Percentiles rank a stretch among this genome's conserved stretches.
phyloP scores from a whole-genome alignment of 768 basidiomycete genomes.

The Boletus speciosus region DNA sequence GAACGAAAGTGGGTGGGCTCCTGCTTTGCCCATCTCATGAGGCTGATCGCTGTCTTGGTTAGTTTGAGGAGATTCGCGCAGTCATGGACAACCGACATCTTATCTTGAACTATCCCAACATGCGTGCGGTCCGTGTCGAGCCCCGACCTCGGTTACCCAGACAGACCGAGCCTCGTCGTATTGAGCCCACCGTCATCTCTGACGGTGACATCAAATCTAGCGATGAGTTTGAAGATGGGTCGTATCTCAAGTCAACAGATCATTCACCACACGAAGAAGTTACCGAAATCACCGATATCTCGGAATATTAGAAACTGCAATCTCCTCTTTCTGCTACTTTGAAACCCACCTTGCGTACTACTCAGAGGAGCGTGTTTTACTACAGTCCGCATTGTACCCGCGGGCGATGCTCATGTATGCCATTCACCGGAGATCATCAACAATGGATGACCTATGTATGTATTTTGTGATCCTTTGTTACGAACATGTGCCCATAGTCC shows the following conservation, averaged over 20 bases:
- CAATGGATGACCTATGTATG: conserved; percentile 2
- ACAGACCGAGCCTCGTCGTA: conserved; percentile 29
- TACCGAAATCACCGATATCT: conserved; percentile 28
- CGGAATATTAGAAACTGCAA: conserved; percentile 28
- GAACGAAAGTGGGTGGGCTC: conserved; percentile 52
- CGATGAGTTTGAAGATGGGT: conserved; percentile 25
- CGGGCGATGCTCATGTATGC: conserved; percentile 23
- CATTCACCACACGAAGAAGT: conserved; percentile 22
- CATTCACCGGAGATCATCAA: conserved; percentile 3
- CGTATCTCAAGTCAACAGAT: conserved; percentile 25
- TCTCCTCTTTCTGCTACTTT: neutral
- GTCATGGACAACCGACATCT: conserved; percentile 60
- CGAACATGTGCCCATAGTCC: neutral
- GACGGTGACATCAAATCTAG: conserved; percentile 28
- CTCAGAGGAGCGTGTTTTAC: conserved; percentile 15
- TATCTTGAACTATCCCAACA: conserved; percentile 59
- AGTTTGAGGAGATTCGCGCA: conserved; percentile 76
- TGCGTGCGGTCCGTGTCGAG: conserved; percentile 35
- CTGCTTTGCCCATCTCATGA: neutral
- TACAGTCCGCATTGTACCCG: conserved; percentile 11
- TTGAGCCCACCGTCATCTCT: conserved; percentile 34
- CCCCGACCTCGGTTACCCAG: conserved; percentile 23
- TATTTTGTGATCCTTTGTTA: conserved; percentile 2
- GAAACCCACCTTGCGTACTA: conserved; percentile 7
- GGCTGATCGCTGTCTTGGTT: neutral